Percentiles rank a stretch among this genome's conserved stretches.
Evolutionary conservation across 148 eudicot genomes (phyloP).

Genomic region (Spergularia marina): DNA sequence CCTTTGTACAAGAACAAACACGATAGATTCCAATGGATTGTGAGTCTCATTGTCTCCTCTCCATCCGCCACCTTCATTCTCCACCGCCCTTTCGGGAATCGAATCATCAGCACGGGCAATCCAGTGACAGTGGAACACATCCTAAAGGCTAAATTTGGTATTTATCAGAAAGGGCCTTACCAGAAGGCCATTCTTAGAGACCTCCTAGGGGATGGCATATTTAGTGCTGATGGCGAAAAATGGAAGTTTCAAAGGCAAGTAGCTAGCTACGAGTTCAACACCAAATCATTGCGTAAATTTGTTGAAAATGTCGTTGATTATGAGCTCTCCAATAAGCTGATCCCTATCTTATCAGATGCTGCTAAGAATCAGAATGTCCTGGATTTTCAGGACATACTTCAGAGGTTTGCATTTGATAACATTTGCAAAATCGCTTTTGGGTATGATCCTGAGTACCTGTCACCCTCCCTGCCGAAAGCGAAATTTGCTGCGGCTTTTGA

Average conservation of each 20-base stretch:
- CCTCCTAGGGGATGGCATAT: constrained; percentile 46
- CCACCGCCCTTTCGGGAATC: constrained; percentile 16
- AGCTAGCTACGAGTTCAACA: constrained; percentile 46
- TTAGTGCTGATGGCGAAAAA: constrained; percentile 37
- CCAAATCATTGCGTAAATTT: constrained; percentile 39
- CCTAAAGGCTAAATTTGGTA: constrained; percentile 20
- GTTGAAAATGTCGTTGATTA: constrained; percentile 43
- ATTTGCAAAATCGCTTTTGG: constrained; percentile 46
- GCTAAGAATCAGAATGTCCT: constrained; percentile 22
- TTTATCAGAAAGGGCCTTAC: constrained; percentile 36
- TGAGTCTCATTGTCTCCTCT: constrained; percentile 22
- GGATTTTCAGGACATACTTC: constrained; percentile 31
- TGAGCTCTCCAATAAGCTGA: constrained; percentile 38
- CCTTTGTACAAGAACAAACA: constrained; percentile 15
- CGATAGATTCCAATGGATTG: constrained; percentile 19
- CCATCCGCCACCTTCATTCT: constrained; percentile 18
- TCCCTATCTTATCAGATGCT: constrained; percentile 33
- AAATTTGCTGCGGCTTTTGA: constrained; percentile 42
- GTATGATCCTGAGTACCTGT: constrained; percentile 40
- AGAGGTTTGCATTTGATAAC: constrained; percentile 33
- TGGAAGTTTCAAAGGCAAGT: constrained; percentile 57
- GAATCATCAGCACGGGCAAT: constrained; percentile 12
- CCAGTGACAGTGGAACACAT: constrained; percentile 27
- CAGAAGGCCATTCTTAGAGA: constrained; percentile 19
- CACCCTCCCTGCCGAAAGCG: constrained; percentile 29